Base-by-base conservation (phyloP, 805 yeast genomes). In the Kurtzmaniella fragi region DNA sequence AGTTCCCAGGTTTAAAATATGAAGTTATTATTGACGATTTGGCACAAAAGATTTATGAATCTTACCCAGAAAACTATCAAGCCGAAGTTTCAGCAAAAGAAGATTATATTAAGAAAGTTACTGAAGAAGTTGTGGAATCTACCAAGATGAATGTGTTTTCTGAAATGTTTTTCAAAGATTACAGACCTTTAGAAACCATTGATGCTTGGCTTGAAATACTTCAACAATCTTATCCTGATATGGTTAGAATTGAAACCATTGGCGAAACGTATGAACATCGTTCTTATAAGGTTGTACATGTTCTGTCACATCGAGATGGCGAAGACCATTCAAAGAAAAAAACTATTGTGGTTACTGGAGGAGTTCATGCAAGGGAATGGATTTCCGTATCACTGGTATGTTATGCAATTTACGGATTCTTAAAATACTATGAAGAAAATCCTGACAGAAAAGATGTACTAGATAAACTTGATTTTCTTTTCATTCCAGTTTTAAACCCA, bases 321-420 rank as follows among this genome's bases (percentile, higher is more conserved):
- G 43, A 48, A 42, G 44, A 61, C 47, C 60, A 64, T 41, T 47
- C 49, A n/a, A 54, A 63, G 7, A 67, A 75, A 33, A 77, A 73
- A 45, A 84, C 91, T 1, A 73, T 88, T 38, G 82, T 87, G 3
- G 71, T 89, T 6, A 79, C 91, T 1, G 90, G 90, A 29, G 96
- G 95, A 2, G 72, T 84, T 2, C 96, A 89, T 61, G 93, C 95
- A 0, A 70, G 97, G 38, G 97, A 89, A 57, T 89, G 96, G 96
- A 72, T 87, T 20, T 75, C 89, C 28, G 78, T 81, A 2, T 75
- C 89, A 2, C 71, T 91, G 0, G 81, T 78, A 1, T 74, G 86
- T 43, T 85, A 74, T 57, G 67, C 52, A 59, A 69, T 56, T 44
- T 86, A 42, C 42, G 50, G 54, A 29, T 39, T 67, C 40, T 45